Base-by-base conservation (phyloP, 208 protist genomes). In the Vickermania ingenoplastis region DNA sequence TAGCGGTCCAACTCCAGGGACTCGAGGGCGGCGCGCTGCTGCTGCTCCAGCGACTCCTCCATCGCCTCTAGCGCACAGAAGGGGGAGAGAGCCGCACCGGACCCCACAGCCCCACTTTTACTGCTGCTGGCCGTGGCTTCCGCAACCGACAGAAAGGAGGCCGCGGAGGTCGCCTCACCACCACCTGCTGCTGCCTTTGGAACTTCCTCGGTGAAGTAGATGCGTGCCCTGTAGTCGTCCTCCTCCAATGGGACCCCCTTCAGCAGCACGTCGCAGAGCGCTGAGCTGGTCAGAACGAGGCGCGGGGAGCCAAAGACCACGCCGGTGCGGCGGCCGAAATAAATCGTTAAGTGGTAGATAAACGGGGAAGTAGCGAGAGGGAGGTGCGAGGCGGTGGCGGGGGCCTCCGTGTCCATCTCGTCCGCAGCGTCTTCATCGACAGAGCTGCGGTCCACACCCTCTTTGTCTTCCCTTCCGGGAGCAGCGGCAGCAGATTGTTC, bases 271-370 rank as follows among this genome's bases (percentile, higher is more conserved):
- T 77, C 54, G 0, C 71, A 80, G 17, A 93, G 74, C 5, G 54
- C 57, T n/a, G 57, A 13, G 4, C 78, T 81, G 29, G 71, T 86
- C n/a, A 94, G 63, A 3, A 73, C 59, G 27, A 94, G 63, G 22
- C 63, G 68, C 1, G 87, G 83, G 14, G 60, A 56, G 48, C 87
- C 83, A 62, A 83, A 94, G 2, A 90, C 63, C 22, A 94, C 68
- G 17, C 87, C 87, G 2, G 81, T 94, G 2, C 82, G 81, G n/a
- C 84, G 81, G 26, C 87, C 87, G 66, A 90, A 94, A 11, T 79
- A 79, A 31, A 94, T 75, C 54, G 72, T 69, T 48, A 94, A 52
- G 26, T 69, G 71, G 27, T 71, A 62, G 1, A 94, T 63, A 65
- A 83, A 89, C 13, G 83, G 79, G 4, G 87, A 94, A 0, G 62